A percentile compares a stretch with the other conserved stretches of the same genome.
Evolutionary conservation across 1,284 basidiomycete genomes (phyloP).

Genomic region (Flammula alnicola): DNA sequence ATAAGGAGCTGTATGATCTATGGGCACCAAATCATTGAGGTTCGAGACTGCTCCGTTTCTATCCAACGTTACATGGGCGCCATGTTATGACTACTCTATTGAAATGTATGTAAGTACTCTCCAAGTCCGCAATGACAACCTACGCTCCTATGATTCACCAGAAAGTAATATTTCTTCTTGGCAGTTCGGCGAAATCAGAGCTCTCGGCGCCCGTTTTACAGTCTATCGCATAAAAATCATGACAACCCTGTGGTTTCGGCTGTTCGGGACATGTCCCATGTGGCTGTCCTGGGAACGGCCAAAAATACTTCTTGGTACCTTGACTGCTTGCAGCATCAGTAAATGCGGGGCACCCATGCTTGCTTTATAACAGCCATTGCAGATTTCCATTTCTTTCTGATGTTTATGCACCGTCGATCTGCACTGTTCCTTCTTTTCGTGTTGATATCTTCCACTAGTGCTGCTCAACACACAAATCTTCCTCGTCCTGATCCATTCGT

Average conservation of each 20-base stretch:
- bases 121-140: too few species aligned
- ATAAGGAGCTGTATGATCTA: conserved; percentile 73
- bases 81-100: too few species aligned
- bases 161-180: too few species aligned
- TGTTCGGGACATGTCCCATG: neutral
- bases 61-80: too few species aligned
- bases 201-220: too few species aligned
- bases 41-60: neutral
- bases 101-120: too few species aligned
- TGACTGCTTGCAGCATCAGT: too few species aligned
- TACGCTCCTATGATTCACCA: too few species aligned
- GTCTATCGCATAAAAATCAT: conserved; percentile 12
- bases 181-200: too few species aligned
- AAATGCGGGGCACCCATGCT: too few species aligned
- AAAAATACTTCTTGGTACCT: too few species aligned
- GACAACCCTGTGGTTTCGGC: conserved; percentile 3
- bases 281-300: neutral
- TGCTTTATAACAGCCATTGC: neutral
- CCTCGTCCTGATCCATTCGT: conserved; percentile 49
- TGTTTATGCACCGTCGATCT: neutral
- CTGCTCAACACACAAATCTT: conserved; percentile 19
- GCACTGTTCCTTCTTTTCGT: conserved; percentile 7
- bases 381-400: neutral
- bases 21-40: conserved; percentile 61
- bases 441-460: conserved; percentile 7